Evolutionary conservation across 257 asterid genomes (phyloP).

Genomic region (Nicotiana paniculata): DNA sequence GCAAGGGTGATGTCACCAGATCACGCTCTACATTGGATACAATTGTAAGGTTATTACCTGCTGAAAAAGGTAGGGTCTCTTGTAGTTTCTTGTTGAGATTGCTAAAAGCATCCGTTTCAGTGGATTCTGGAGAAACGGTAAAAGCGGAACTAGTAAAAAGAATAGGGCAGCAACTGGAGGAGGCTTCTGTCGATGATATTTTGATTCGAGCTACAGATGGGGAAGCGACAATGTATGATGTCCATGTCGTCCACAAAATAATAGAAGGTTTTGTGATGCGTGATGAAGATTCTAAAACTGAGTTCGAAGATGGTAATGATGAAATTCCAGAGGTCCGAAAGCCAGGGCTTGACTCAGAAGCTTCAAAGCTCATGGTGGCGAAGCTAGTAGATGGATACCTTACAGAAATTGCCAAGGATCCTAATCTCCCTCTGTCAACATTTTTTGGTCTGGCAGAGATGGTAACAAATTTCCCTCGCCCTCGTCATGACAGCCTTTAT

Average conservation of each 20-base stretch:
- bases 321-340: conserved; percentile 52
- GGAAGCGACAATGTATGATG: conserved; percentile 51
- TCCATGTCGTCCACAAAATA: conserved; percentile 47
- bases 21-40: conserved; percentile 56
- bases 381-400: conserved; percentile 84
- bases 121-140: conserved; percentile 48
- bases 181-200: conserved; percentile 70
- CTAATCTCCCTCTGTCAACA: conserved; percentile 43
- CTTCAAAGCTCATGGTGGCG: conserved; percentile 90
- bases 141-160: conserved; percentile 55
- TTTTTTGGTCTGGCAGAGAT: conserved; percentile 74
- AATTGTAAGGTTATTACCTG: conserved; percentile 67
- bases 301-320: conserved; percentile 38
- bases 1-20: conserved; percentile 52
- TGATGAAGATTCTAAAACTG: conserved; percentile 35
- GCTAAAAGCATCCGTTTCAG: conserved; percentile 62
- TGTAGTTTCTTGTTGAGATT: conserved; percentile 78
- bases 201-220: conserved; percentile 49
- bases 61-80: conserved; percentile 62
- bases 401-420: conserved; percentile 80
- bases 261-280: conserved; percentile 55
- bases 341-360: conserved; percentile 81
- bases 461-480: conserved; percentile 59
- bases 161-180: conserved; percentile 87
- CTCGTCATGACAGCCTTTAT: conserved; percentile 78